These are phyloP conservation scores for Aspergillus nanangensis DNA, from an alignment of 495 filamentous ascomycete genomes.

Conservation along the genomic window DNA sequence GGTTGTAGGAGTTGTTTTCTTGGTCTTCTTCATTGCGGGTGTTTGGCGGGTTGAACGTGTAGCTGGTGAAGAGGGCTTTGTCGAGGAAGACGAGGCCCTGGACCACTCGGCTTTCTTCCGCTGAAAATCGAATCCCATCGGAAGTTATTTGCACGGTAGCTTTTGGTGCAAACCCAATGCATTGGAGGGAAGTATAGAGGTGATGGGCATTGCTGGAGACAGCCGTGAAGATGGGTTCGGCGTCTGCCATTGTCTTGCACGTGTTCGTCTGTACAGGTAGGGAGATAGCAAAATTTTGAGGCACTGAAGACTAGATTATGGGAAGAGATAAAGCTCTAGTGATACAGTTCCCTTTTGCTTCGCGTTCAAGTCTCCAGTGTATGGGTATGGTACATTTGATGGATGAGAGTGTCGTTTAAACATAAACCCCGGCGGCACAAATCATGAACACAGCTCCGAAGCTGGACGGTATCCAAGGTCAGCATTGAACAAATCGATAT, in stretches of 20 bases:
- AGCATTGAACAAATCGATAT: too few species aligned
- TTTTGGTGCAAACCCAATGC: conserved; percentile 75
- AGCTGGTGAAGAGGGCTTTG: conserved; percentile 81
- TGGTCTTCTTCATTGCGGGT: conserved; percentile 28
- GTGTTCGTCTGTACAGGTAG: conserved; percentile 7
- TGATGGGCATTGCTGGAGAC: conserved; percentile 84
- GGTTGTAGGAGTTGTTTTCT: conserved; percentile 29
- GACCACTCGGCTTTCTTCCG: conserved; percentile 79
- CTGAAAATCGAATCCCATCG: conserved; percentile 80
- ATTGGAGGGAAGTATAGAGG: conserved; percentile 83
- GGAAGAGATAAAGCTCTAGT: too few species aligned
- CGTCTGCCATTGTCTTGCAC: conserved; percentile 13
- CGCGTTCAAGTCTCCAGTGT: conserved; percentile 26
- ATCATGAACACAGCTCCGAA: conserved; percentile 98
- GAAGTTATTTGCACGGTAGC: conserved; percentile 78
- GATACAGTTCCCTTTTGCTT: conserved; percentile 25
- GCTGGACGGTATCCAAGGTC: conserved; percentile 39
- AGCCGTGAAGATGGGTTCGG: conserved; percentile 67
- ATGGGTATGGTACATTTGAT: conserved; percentile 40
- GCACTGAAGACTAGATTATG: conserved; percentile 4
- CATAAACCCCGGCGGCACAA: conserved; percentile 97
- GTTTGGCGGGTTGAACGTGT: conserved; percentile 52
- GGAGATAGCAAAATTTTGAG: conserved; percentile 7
- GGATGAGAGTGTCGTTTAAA: conserved; percentile 49
- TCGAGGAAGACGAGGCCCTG: conserved; percentile 84